Evolutionary conservation across 768 basidiomycete species (phyloP).

Genomic region (Hericium rajendrae): DNA sequence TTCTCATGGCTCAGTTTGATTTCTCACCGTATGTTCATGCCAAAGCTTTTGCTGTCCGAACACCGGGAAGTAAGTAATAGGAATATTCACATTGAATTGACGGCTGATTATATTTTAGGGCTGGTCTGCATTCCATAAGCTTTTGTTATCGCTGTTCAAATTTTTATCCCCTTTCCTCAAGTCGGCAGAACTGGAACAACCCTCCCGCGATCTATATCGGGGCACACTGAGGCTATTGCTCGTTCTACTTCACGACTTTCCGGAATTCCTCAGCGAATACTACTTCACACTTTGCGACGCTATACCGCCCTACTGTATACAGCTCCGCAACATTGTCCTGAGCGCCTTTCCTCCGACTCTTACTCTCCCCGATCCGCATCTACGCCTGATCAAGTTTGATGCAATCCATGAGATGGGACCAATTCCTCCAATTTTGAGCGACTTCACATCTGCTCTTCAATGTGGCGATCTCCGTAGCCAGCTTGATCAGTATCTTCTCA

Average conservation of each 20-base stretch:
- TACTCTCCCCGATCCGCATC: constrained; percentile 78
- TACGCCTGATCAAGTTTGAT: constrained; percentile 66
- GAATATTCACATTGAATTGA: neutral
- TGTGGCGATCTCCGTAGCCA: constrained; percentile 67
- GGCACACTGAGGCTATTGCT: constrained; percentile 85
- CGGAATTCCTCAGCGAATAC: constrained; percentile 94
- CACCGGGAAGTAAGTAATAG: constrained; percentile 63
- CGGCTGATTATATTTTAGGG: constrained; percentile 37
- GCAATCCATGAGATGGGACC: constrained; percentile 83
- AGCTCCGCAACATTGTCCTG: constrained; percentile 92
- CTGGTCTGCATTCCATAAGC: constrained; percentile 94
- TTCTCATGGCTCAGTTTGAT: constrained; percentile 98
- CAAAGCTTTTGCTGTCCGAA: constrained; percentile 78
- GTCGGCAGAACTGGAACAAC: constrained; percentile 66
- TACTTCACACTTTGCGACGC: constrained; percentile 93
- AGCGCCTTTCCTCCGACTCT: constrained; percentile 85
- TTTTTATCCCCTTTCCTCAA: constrained; percentile 90
- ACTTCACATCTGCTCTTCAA: constrained; percentile 79
- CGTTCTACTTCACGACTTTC: constrained; percentile 96
- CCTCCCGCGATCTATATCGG: constrained; percentile 81
- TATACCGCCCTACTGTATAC: constrained; percentile 88
- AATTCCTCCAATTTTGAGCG: constrained; percentile 84
- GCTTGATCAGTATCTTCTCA: constrained; percentile 80
- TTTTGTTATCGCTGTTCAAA: constrained; percentile 88
- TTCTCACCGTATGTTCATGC: constrained; percentile 96